Percentiles rank a stretch among this genome's conserved stretches.
These are phyloP conservation scores for Dissoconium aciculare DNA, from an alignment of 2,329 filamentous ascomycete genomes.

Conservation along the genomic window DNA sequence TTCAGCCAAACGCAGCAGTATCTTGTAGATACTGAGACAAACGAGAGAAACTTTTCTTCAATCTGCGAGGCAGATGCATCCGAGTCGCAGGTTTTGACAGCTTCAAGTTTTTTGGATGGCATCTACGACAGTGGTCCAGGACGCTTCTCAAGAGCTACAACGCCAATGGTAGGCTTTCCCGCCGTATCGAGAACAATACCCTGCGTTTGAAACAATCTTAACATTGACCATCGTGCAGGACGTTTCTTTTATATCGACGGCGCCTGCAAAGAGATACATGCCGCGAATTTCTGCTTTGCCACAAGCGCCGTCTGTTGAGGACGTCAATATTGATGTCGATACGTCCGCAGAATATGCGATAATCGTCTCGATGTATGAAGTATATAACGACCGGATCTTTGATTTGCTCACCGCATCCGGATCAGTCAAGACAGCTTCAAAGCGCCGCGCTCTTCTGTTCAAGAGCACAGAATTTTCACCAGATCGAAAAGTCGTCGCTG, in stretches of 20 bases:
- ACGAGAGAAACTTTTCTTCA: constrained; percentile 53
- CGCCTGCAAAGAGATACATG: constrained; percentile 41
- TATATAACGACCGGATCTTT: constrained; percentile 96
- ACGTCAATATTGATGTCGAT: constrained; percentile 52
- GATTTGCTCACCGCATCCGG: constrained; percentile 60
- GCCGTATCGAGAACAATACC: too few species aligned
- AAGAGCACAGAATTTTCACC: constrained; percentile 79
- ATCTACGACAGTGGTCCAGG: constrained; percentile 53
- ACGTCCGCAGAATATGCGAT: constrained; percentile 67
- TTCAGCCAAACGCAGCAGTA: constrained; percentile 66
- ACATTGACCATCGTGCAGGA: constrained; percentile 13
- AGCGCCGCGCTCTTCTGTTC: constrained; percentile 71
- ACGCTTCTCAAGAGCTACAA: constrained; percentile 29
- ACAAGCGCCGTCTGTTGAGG: constrained; percentile 57
- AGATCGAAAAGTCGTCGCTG: constrained; percentile 88
- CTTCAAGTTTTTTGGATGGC: constrained; percentile 62
- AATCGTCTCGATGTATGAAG: constrained; percentile 94
- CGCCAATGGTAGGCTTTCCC: constrained; percentile 30
- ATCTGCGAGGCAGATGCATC: constrained; percentile 63
- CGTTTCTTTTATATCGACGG: constrained; percentile 26
- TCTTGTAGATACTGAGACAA: constrained; percentile 45
- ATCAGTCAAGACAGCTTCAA: constrained; percentile 35
- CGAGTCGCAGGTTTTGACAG: constrained; percentile 62
- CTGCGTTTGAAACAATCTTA: not conserved
- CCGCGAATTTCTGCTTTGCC: constrained; percentile 58